Percentiles rank a stretch among this genome's conserved stretches.
Conservation (phyloP, 2,329 filamentous ascomycete genomes). For the Akanthomyces muscarius region DNA sequence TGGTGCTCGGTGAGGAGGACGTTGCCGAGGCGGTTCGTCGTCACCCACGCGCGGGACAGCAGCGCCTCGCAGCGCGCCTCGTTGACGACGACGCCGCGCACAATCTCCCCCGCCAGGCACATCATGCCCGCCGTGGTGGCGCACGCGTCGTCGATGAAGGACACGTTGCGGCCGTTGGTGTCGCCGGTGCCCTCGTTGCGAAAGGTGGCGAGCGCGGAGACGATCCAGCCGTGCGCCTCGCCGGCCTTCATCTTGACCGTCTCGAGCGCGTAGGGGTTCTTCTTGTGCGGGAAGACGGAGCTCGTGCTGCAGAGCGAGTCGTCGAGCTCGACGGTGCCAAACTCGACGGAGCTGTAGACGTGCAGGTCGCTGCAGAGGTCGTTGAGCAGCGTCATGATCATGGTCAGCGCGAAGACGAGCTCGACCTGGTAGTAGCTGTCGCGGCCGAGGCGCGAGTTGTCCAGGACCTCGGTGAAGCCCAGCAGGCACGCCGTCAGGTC, state of each 20-base stretch:
- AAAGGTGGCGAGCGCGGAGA: slow-evolving; percentile 2
- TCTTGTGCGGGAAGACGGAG: slow-evolving; percentile 20
- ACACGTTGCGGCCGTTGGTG: slow-evolving; percentile 2
- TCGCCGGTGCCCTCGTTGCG: slow-evolving; percentile 15
- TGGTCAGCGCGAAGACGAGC: slow-evolving; percentile 7
- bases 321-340: slow-evolving; percentile 16
- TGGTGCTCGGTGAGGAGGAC: neutral
- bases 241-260: slow-evolving; percentile 18
- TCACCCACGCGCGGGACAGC: slow-evolving; percentile 5
- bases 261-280: slow-evolving; percentile 18
- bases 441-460: slow-evolving; percentile 11
- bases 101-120: neutral
- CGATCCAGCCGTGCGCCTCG: slow-evolving; percentile 17
- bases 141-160: slow-evolving; percentile 2
- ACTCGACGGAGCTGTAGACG: slow-evolving; percentile 16
- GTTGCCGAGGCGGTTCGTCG: slow-evolving; percentile 11
- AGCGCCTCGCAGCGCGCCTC: slow-evolving; percentile 6
- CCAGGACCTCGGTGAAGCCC: slow-evolving; percentile 9
- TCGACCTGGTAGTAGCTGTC: slow-evolving; percentile 15
- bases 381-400: slow-evolving; percentile 15
- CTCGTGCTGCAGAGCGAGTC: slow-evolving; percentile 17
- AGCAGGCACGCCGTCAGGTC: slow-evolving; percentile 11
- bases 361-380: slow-evolving; percentile 18
- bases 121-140: neutral
- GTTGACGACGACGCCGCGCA: neutral